Evolutionary conservation across 257 asterid genomes (phyloP).

Genomic region (Ophiorrhiza pumila): DNA sequence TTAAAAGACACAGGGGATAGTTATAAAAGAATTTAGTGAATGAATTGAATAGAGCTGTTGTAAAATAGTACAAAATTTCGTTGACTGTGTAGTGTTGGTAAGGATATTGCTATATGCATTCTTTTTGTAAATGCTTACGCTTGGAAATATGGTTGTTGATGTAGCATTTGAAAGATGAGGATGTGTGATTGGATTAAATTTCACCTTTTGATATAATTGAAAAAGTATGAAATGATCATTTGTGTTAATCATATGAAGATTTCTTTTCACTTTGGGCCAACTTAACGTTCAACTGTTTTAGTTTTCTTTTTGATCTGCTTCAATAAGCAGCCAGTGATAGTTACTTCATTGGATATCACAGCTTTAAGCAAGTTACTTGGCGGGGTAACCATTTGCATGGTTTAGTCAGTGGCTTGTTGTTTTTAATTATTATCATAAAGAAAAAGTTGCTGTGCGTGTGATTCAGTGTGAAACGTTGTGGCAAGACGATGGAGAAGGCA

Average conservation of each 20-base stretch:
- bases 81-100: conserved; percentile 24
- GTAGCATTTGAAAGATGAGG: conserved; percentile 1
- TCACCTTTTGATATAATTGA: background rate
- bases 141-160: conserved; percentile 13
- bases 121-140: conserved; percentile 46
- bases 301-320: background rate
- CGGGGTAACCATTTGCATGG: too few relatives aligned
- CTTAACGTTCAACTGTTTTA: background rate
- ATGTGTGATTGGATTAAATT: background rate
- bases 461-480: too few relatives aligned
- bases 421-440: too few relatives aligned
- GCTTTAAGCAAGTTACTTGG: too few relatives aligned
- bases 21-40: conserved; percentile 13
- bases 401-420: too few relatives aligned
- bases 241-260: background rate
- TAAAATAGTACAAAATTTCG: conserved; percentile 22
- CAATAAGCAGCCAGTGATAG: too few relatives aligned
- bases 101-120: conserved; percentile 33
- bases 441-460: too few relatives aligned
- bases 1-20: conserved; percentile 25
- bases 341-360: too few relatives aligned
- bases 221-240: background rate
- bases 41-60: conserved; percentile 34
- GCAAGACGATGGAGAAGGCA: too few relatives aligned
- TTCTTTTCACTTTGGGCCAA: background rate